Evolutionary conservation across 352 stramenopile species (phyloP).

Genomic region (Phytophthora tubulina): DNA sequence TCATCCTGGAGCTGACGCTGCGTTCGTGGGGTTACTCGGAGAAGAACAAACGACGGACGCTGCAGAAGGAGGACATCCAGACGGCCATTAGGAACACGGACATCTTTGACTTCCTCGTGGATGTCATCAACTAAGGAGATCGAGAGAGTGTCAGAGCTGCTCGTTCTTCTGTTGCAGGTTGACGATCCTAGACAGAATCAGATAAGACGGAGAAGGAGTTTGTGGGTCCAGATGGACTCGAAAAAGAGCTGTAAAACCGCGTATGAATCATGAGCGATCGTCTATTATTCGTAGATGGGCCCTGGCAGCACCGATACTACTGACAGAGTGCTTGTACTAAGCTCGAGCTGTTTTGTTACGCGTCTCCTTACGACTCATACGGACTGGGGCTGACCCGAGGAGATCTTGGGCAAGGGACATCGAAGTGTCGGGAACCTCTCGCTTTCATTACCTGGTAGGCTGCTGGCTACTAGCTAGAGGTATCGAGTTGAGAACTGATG

Average conservation of each 20-base stretch:
- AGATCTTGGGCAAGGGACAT: too few species aligned
- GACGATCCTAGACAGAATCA: conserved; percentile 13
- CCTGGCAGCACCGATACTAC: too few species aligned
- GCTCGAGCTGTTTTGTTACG: too few species aligned
- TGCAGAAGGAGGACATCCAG: conserved; percentile 99
- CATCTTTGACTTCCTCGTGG: conserved; percentile 99
- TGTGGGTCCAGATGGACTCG: background rate
- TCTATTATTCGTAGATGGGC: too few species aligned
- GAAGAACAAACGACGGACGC: conserved; percentile 92
- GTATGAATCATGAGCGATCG: background rate
- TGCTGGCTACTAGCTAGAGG: too few species aligned
- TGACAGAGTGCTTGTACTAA: too few species aligned
- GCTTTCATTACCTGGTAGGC: too few species aligned
- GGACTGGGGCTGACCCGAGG: too few species aligned
- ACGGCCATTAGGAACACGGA: conserved; percentile 98
- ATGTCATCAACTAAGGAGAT: conserved; percentile 89
- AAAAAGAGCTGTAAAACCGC: background rate
- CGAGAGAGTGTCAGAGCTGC: background rate
- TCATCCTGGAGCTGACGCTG: conserved; percentile 99
- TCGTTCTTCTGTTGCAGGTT: conserved; percentile 1
- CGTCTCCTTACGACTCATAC: too few species aligned
- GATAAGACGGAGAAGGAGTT: background rate
- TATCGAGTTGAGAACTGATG: too few species aligned
- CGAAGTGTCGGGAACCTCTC: too few species aligned
- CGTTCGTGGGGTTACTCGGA: conserved; percentile 92